Conservation (phyloP, 306 rosid genomes). For the Mimosa bimucronata region DNA sequence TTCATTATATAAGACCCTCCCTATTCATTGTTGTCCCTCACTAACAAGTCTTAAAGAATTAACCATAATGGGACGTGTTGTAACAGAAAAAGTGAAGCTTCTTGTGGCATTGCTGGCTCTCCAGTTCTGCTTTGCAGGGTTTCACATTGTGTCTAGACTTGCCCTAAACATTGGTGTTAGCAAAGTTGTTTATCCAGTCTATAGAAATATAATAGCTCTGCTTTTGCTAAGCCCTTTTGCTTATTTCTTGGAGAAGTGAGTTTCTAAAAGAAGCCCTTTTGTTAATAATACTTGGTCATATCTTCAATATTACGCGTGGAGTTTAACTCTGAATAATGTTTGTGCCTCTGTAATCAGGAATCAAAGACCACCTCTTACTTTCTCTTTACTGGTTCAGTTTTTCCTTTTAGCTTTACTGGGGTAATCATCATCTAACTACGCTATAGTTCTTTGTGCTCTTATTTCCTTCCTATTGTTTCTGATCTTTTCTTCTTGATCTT, state of each 20-base stretch:
- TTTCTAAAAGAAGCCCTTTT: neutral
- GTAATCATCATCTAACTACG: constrained; percentile 45
- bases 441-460: neutral
- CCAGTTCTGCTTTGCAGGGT: constrained; percentile 77
- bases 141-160: constrained; percentile 75
- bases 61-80: constrained; percentile 42
- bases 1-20: constrained; percentile 30
- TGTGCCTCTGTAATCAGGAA: constrained; percentile 46
- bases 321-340: constrained; percentile 18
- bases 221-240: constrained; percentile 63
- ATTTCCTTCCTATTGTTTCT: constrained; percentile 24
- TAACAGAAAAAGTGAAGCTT: constrained; percentile 62
- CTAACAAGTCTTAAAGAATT: constrained; percentile 24
- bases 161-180: constrained; percentile 80
- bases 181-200: constrained; percentile 68
- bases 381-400: constrained; percentile 63
- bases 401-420: constrained; percentile 72
- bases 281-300: neutral
- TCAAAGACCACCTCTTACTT: constrained; percentile 70
- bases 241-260: constrained; percentile 72
- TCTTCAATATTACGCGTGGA: neutral
- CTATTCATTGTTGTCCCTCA: constrained; percentile 16
- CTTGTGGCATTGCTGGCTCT: constrained; percentile 56
- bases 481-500: neutral
- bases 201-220: constrained; percentile 67